Conservation (phyloP, 768 basidiomycete species). For the Mycena alexandri region DNA sequence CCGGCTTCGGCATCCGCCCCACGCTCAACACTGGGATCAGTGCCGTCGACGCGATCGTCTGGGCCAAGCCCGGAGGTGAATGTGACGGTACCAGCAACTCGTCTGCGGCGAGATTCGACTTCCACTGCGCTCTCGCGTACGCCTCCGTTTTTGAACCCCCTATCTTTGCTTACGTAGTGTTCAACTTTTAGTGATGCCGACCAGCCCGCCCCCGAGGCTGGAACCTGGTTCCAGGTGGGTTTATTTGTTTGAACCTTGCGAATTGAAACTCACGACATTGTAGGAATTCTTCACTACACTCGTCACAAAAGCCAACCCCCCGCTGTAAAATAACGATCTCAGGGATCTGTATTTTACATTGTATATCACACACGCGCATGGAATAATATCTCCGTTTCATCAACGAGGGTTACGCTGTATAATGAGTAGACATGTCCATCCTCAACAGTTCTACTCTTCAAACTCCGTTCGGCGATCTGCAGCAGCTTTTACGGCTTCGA, state of each 20-base stretch:
- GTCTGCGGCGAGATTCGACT: conserved; percentile 38
- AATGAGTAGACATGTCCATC: too few relatives aligned
- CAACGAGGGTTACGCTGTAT: too few relatives aligned
- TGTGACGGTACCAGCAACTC: conserved; percentile 58
- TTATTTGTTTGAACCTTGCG: neutral
- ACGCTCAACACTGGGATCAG: conserved; percentile 53
- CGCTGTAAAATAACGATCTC: conserved; percentile 51
- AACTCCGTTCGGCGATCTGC: too few relatives aligned
- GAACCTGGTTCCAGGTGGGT: conserved; percentile 72
- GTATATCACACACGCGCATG: conserved; percentile 5
- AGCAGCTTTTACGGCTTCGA: too few relatives aligned
- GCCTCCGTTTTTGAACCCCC: conserved; percentile 30
- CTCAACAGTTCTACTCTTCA: too few relatives aligned
- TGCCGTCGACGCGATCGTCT: conserved; percentile 58
- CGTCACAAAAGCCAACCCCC: conserved; percentile 65
- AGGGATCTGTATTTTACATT: neutral
- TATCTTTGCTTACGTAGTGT: conserved; percentile 14
- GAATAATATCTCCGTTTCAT: conserved; percentile 7
- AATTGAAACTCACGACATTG: conserved; percentile 1
- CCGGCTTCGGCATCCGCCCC: conserved; percentile 60
- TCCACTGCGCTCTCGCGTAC: conserved; percentile 60
- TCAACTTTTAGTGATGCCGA: conserved; percentile 58
- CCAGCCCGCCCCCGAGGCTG: conserved; percentile 71
- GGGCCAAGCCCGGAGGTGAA: conserved; percentile 62
- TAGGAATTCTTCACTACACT: conserved; percentile 70